Base-by-base conservation (phyloP, 2,329 filamentous ascomycete genomes). In the Stagonosporopsis chrysanthemi region DNA sequence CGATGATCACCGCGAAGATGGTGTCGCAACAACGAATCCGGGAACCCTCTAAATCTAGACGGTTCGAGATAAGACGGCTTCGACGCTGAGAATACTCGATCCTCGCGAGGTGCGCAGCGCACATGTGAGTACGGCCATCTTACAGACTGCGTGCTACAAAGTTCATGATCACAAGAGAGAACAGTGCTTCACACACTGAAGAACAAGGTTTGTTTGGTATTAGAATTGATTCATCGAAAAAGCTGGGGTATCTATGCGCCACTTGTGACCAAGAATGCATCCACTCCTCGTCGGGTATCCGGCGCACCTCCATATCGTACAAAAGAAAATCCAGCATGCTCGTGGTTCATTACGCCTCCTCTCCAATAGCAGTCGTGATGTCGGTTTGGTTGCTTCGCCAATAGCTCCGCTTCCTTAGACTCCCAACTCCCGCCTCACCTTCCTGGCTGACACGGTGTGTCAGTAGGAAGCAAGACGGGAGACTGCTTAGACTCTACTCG, bases 401-500 rank as follows among this genome's bases (percentile, higher is more conserved):
- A 17, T 28, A 24, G 31, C 41, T 52, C 17, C 24, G 38, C 49
- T 58, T 17, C 49, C 33, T 52, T 29, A 67, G 31, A 65, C 51
- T 35, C 57, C 59, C 42, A 61, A 35, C 47, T 62, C 64, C 63
- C 60, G 56, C 55, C 60, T 60, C 47, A 62, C 29, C 47, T 58
- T 52, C 62, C 57, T 53, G 26, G 43, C 61, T 63, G 52, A 60
- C 60, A 48, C 56, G 42, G 24, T 17, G 26, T 47, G 49, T 53
- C 58, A 58, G 40, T 26, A 22, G 39, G 56, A 41, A 49, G 41
- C 49, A 50, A 60, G 57, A 61, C 60, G 65, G 67, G 66, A 59
- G 35, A 46, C 62, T 51, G 58, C 19, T 66, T 75, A 76, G 70
- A 76, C 70, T 73, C 73, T 74, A 67, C 74, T 76, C 46, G 72